phyloP scores from a whole-genome alignment of 305 asterid genomes.

The Fraxinus albicans region DNA sequence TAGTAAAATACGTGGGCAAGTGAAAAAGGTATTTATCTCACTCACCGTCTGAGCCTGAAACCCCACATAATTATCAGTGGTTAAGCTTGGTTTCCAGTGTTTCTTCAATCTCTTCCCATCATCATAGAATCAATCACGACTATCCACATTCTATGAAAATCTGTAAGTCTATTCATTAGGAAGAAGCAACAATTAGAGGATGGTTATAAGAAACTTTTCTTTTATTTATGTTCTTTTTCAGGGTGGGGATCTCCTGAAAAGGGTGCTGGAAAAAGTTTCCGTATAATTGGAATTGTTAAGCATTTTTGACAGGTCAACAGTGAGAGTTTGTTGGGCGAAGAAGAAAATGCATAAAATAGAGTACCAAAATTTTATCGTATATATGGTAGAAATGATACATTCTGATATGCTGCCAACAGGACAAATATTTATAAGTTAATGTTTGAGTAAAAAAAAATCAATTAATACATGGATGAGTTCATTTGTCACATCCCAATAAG shows the following conservation, averaged over 20 bases:
- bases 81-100: not conserved
- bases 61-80: not conserved
- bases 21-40: constrained; percentile 71
- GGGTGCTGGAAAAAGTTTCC: not conserved
- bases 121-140: not conserved
- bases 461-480: not conserved
- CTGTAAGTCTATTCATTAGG: not conserved
- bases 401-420: not conserved
- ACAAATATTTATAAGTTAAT: not conserved
- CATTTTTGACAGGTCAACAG: not conserved
- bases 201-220: not conserved
- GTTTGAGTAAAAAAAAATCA: not conserved
- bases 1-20: constrained; percentile 97
- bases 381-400: not conserved
- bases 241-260: not conserved
- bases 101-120: not conserved
- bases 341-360: not conserved
- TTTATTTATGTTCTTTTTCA: not conserved
- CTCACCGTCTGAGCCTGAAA: not conserved
- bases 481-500: not conserved
- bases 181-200: not conserved
- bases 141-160: not conserved
- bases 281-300: not conserved
- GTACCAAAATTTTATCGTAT: not conserved
- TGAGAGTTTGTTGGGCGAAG: not conserved